Percentiles rank a stretch among this genome's conserved stretches.
These are phyloP conservation scores for Decorospora gaudefroyi DNA, from an alignment of 2,329 filamentous ascomycete species.

Conservation along the genomic window DNA sequence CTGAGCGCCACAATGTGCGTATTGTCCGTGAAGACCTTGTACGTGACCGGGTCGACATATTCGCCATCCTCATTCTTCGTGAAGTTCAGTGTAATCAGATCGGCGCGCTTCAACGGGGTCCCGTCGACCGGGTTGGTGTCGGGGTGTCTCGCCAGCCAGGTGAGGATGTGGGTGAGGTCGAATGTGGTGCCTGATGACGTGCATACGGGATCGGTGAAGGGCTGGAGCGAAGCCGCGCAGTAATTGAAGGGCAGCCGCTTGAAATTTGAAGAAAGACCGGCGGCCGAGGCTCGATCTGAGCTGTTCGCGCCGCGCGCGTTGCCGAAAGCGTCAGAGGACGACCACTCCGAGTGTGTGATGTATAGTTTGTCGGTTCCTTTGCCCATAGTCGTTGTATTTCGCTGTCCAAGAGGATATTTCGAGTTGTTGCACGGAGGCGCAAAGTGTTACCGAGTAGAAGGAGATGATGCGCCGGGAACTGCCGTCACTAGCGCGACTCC, in stretches of 20 bases:
- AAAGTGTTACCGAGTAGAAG: not conserved
- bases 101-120: slow-evolving; percentile 73
- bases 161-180: slow-evolving; percentile 89
- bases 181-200: slow-evolving; percentile 86
- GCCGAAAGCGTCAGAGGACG: slow-evolving; percentile 84
- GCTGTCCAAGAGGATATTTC: not conserved
- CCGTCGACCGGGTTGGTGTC: slow-evolving; percentile 90
- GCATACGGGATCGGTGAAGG: slow-evolving; percentile 93
- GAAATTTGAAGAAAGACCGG: slow-evolving; percentile 65
- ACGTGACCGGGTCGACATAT: slow-evolving; percentile 94
- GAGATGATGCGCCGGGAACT: not conserved
- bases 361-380: slow-evolving; percentile 52
- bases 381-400: slow-evolving; percentile 34
- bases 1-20: slow-evolving; percentile 91
- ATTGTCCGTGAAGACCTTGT: slow-evolving; percentile 97
- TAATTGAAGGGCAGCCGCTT: slow-evolving; percentile 96
- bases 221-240: slow-evolving; percentile 93
- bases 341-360: slow-evolving; percentile 98
- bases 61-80: slow-evolving; percentile 89
- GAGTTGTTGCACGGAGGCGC: not conserved
- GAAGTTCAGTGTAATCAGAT: slow-evolving; percentile 90
- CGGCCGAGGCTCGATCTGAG: slow-evolving; percentile 58
- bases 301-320: slow-evolving; percentile 73
- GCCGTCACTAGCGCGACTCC: not conserved
- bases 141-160: slow-evolving; percentile 94